phyloP scores from a whole-genome alignment of 805 yeast species.

The Hagleromyces aurorensis region DNA sequence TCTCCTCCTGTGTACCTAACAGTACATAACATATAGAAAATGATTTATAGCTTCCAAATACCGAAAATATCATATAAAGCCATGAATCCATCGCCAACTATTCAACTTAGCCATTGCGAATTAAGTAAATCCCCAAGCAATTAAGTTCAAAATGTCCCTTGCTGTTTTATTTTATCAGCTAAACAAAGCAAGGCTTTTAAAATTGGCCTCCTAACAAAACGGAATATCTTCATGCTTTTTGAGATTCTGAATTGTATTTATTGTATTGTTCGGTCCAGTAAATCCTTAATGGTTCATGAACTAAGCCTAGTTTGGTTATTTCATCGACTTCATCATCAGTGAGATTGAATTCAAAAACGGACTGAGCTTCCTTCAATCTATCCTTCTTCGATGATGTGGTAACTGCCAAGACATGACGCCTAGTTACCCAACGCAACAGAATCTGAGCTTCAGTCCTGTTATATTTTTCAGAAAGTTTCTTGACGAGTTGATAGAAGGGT shows the following conservation, averaged over 20 bases:
- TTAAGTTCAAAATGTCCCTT: no score
- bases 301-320: constrained; percentile 37
- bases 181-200: no score
- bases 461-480: constrained; percentile 48
- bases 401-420: constrained; percentile 57
- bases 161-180: no score
- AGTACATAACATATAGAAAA: no score
- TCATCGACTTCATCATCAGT: constrained; percentile 41
- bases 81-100: no score
- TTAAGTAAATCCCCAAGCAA: no score
- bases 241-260: constrained; percentile 21
- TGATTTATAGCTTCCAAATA: no score
- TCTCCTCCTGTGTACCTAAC: no score
- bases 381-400: constrained; percentile 59
- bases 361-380: constrained; percentile 51
- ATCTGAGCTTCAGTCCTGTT: constrained; percentile 53
- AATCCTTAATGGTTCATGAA: constrained; percentile 28
- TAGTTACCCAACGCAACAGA: constrained; percentile 62
- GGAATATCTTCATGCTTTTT: constrained; percentile 12
- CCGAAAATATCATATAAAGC: no score
- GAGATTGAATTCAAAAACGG: constrained; percentile 49
- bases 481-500: constrained; percentile 34
- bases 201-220: background rate
- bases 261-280: constrained; percentile 27
- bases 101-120: no score